Base-by-base conservation (phyloP, 345 rosid genomes). In the Firmiana major region DNA sequence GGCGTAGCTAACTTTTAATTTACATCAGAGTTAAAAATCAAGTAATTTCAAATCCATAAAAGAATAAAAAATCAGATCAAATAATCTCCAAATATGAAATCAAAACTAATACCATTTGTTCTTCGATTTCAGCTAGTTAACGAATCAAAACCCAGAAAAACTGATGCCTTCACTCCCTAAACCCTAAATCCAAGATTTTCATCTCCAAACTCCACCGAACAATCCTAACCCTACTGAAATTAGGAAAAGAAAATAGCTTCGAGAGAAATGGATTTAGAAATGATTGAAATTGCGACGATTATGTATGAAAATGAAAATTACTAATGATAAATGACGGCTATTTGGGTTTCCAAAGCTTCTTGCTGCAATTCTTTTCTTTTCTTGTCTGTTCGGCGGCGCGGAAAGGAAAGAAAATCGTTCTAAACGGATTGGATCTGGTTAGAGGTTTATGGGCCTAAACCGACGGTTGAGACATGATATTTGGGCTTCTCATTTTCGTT, bases 81-180 rank as follows among this genome's bases (percentile, higher is more conserved):
- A 16, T 45, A 51, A 21, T 51, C 31, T 42, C 4, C 6, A 26
- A 57, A 2, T 48, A 67, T 42, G 26, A 57, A 62, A 65, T 77
- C 6, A 34, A 77, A 46, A 58, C 34, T 22, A 46, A 58, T 86
- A 91, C 92, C 92, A 91, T 88, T 36, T 85, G 22, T 31, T 51
- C 89, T 64, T 88, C 88, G 77, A 86, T 86, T 49, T 89, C 91
- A 62, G 83, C 92, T 69, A 87, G 84, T 75, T 84, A 87, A 84
- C 88, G 86, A 80, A 88, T 78, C 60, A 81, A 89, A 86, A 82
- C 58, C 85, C 88, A 87, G 82, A 88, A 86, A 76, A 80, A 71
- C n/a, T 83, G 93, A 85, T 34, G 70, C n/a, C 83, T 79, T 73
- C 82, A 88, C 74, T 73, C 83, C 87, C 86, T 9, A 40, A 58